These are phyloP conservation scores for Dipteronia dyeriana DNA, from an alignment of 345 rosid genomes.

Conservation along the genomic window DNA sequence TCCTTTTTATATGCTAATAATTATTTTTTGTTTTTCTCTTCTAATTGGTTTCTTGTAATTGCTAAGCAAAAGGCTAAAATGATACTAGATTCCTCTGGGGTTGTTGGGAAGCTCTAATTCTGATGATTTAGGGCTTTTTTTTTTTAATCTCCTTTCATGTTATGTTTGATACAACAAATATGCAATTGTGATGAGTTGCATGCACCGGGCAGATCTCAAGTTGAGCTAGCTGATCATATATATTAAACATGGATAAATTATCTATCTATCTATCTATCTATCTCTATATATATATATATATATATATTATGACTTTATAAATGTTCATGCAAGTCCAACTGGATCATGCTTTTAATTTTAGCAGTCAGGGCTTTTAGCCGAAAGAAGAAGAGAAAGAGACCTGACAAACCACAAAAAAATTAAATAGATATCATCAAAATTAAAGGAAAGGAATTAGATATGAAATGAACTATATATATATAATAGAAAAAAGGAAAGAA, in stretches of 20 bases:
- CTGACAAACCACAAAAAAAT: conserved; percentile 15
- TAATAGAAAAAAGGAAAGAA: not conserved
- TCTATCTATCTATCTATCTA: no score
- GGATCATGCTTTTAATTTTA: conserved; percentile 15
- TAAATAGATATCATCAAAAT: conserved; percentile 11
- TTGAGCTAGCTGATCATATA: conserved; percentile 1
- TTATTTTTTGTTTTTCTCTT: conserved; percentile 11
- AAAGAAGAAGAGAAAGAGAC: conserved; percentile 15
- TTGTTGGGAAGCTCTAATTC: conserved; percentile 27
- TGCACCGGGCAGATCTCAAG: conserved; percentile 38
- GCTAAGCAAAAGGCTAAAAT: conserved; percentile 35
- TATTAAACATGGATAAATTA: conserved; percentile 24
- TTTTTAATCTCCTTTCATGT: conserved; percentile 7
- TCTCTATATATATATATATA: no score
- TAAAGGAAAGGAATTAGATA: conserved; percentile 11
- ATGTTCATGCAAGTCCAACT: conserved; percentile 32
- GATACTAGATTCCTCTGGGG: conserved; percentile 31
- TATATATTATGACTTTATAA: not conserved
- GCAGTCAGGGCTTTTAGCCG: conserved; percentile 6
- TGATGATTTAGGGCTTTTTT: conserved; percentile 39
- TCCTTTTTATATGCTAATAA: conserved; percentile 16
- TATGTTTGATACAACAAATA: conserved; percentile 4
- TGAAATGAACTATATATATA: conserved; percentile 14
- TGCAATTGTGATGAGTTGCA: conserved; percentile 28
- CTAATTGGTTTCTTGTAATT: conserved; percentile 27